Evolutionary conservation across 2,329 filamentous ascomycete genomes (phyloP).

Genomic region (Microdochium nivale): DNA sequence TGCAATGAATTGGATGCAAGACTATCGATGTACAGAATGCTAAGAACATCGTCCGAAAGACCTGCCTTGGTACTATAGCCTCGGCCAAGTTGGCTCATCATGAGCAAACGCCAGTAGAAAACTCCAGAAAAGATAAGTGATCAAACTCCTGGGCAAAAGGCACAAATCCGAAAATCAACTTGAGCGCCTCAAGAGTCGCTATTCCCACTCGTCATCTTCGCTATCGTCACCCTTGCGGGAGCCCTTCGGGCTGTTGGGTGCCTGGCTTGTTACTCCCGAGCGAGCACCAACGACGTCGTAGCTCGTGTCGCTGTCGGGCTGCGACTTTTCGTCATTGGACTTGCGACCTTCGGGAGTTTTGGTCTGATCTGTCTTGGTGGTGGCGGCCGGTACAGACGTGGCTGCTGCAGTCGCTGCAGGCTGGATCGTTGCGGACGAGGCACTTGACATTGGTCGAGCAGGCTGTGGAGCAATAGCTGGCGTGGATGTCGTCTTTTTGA

Average conservation of each 20-base stretch:
- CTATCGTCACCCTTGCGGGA: conserved; percentile 49
- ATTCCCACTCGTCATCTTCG: conserved; percentile 44
- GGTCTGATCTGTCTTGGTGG: conserved; percentile 28
- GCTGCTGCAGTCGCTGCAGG: conserved; percentile 26
- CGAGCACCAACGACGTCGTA: conserved; percentile 84
- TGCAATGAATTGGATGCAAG: not conserved
- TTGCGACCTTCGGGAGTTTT: conserved; percentile 60
- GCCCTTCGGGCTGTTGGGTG: conserved; percentile 59
- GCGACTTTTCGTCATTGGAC: conserved; percentile 83
- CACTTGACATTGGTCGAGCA: conserved; percentile 34
- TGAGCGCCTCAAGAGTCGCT: not conserved
- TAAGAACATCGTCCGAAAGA: not conserved
- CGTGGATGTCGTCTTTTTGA: conserved; percentile 25
- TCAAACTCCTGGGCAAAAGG: not conserved
- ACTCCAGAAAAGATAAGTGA: not conserved
- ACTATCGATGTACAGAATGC: not conserved
- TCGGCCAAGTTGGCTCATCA: not conserved
- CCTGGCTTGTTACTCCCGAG: conserved; percentile 69
- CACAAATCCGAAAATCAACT: not conserved
- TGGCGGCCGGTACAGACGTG: conserved; percentile 5
- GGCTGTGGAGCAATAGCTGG: conserved; percentile 28
- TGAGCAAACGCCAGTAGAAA: not conserved
- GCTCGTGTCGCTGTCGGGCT: conserved; percentile 88
- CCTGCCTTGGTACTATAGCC: not conserved
- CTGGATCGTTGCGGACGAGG: conserved; percentile 54